Conservation (phyloP, 2,329 filamentous ascomycete genomes). For the Leptographium lundbergii region DNA sequence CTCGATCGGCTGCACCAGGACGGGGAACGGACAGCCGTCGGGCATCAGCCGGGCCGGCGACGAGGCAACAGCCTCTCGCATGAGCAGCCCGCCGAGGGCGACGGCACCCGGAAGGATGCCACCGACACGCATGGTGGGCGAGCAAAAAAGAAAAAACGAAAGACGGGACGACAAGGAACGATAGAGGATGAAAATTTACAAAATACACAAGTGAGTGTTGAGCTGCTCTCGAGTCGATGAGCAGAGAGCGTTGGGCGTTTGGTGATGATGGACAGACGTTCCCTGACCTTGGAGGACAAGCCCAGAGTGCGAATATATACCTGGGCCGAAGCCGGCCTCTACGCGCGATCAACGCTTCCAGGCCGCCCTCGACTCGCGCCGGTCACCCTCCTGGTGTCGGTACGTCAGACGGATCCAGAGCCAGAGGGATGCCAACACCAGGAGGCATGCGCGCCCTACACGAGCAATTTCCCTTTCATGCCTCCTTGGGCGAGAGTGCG, state of each 20-base stretch:
- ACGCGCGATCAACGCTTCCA: too few species aligned
- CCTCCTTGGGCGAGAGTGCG: neutral
- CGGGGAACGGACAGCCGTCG: conserved; percentile 6
- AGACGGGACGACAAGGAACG: neutral
- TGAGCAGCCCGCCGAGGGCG: conserved; percentile 3
- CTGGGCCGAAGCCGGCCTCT: neutral
- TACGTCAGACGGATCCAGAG: too few species aligned
- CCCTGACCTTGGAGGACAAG: neutral
- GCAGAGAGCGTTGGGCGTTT: neutral
- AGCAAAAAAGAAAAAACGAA: neutral
- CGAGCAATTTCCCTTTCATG: neutral
- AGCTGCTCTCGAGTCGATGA: neutral
- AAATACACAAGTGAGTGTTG: neutral
- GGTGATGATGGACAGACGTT: neutral
- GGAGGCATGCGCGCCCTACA: neutral
- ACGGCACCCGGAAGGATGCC: neutral
- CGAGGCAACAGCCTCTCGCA: conserved; percentile 1
- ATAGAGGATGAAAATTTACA: neutral
- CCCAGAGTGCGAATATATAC: neutral
- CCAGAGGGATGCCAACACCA: neutral
- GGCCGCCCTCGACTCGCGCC: too few species aligned
- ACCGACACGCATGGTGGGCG: neutral
- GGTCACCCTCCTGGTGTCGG: too few species aligned
- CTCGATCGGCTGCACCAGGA: conserved; percentile 10
- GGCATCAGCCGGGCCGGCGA: conserved; percentile 1